These are phyloP conservation scores for Macrolepiota dolichaula DNA, from an alignment of 768 basidiomycete genomes.

Conservation along the genomic window DNA sequence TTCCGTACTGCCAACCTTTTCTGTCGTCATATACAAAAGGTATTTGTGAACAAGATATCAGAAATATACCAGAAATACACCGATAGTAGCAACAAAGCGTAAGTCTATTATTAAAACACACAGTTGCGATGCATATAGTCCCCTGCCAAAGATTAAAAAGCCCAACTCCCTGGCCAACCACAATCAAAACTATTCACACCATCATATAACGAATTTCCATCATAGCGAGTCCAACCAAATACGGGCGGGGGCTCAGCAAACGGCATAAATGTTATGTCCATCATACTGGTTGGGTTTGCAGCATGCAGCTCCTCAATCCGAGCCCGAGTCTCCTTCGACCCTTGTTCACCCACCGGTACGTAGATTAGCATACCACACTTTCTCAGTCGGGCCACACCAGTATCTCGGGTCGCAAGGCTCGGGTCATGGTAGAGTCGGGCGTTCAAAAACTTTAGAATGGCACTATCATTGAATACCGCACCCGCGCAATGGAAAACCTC, in stretches of 20 bases:
- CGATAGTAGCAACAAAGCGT: too few relatives aligned
- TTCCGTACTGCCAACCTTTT: too few relatives aligned
- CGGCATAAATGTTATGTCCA: not conserved
- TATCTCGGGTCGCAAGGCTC: not conserved
- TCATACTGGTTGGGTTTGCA: not conserved
- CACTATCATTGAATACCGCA: not conserved
- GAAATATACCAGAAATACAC: too few relatives aligned
- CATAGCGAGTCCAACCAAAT: not conserved
- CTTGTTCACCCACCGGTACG: not conserved
- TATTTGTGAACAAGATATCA: too few relatives aligned
- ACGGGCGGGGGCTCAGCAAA: not conserved
- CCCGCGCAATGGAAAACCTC: not conserved
- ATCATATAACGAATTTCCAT: not conserved
- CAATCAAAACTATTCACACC: not conserved
- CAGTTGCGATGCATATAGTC: too few relatives aligned
- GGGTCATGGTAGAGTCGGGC: not conserved
- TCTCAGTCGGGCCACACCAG: not conserved
- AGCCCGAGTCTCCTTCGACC: not conserved
- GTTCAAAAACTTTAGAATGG: not conserved
- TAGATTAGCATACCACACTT: not conserved
- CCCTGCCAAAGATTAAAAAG: too few relatives aligned
- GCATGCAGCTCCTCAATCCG: not conserved
- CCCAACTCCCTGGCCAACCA: too few relatives aligned
- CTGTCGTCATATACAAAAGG: too few relatives aligned
- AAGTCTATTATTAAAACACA: too few relatives aligned